These are phyloP conservation scores for Guadua angustifolia DNA, from an alignment of 176 grass and related monocot species.

Conservation along the genomic window DNA sequence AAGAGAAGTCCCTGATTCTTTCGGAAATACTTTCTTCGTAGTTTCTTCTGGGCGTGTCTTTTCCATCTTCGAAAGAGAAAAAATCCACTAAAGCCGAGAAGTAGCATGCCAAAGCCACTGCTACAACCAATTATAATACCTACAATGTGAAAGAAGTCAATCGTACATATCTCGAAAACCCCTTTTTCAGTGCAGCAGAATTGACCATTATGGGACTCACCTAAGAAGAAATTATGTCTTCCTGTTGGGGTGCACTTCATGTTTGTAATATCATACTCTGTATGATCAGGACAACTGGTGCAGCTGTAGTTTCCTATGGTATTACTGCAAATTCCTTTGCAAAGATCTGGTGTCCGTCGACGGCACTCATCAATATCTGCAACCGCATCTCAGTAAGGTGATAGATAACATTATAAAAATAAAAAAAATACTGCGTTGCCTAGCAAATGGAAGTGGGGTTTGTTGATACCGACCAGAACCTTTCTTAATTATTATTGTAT, in stretches of 20 bases:
- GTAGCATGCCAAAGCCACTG: neutral
- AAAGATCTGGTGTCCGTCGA: neutral
- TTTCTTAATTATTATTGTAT: no score
- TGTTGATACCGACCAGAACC: no score
- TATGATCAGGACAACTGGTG: neutral
- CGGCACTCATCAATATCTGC: conserved; percentile 38
- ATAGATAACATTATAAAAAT: no score
- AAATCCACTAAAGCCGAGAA: neutral
- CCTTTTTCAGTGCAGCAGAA: neutral
- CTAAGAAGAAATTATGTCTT: neutral
- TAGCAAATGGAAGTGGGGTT: no score
- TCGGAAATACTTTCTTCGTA: neutral
- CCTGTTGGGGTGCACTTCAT: neutral
- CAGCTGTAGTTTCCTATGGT: neutral
- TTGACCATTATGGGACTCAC: neutral
- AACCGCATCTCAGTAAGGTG: neutral
- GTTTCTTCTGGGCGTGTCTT: neutral
- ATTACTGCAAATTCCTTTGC: conserved; percentile 18
- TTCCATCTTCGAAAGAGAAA: neutral
- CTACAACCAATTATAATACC: conserved; percentile 19
- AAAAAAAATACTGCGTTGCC: no score
- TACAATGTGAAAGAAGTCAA: neutral
- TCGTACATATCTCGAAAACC: no score
- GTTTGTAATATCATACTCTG: neutral
- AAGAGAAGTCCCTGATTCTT: neutral